These are phyloP conservation scores for Asclepias syriaca DNA, from an alignment of 257 asterid species.

Conservation along the genomic window DNA sequence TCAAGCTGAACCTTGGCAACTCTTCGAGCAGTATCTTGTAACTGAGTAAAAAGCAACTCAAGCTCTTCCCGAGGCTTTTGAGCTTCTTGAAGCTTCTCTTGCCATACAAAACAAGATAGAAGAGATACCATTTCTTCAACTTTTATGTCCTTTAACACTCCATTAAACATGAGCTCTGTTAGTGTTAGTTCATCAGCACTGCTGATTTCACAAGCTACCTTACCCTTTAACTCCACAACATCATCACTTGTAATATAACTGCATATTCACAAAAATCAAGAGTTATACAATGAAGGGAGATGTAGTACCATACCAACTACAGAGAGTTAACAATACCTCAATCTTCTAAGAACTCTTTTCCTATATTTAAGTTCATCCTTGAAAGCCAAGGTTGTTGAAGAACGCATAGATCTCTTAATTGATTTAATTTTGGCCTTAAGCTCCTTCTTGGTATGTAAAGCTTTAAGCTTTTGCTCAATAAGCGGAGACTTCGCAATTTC, in stretches of 20 bases:
- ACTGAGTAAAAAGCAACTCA: constrained; percentile 62
- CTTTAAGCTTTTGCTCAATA: constrained; percentile 81
- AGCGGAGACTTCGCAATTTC: constrained; percentile 80
- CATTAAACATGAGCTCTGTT: constrained; percentile 88
- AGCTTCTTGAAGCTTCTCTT: constrained; percentile 88
- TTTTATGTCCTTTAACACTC: constrained; percentile 66
- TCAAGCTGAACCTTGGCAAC: constrained; percentile 97
- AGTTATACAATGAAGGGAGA: background rate
- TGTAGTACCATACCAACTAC: constrained; percentile 7
- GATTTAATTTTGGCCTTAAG: constrained; percentile 70
- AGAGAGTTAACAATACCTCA: constrained; percentile 50
- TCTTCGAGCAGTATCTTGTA: constrained; percentile 83
- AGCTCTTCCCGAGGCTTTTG: constrained; percentile 90
- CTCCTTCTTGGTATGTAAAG: constrained; percentile 79
- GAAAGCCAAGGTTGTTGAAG: constrained; percentile 85
- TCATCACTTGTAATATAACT: constrained; percentile 76
- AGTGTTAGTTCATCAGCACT: constrained; percentile 94
- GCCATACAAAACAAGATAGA: constrained; percentile 96
- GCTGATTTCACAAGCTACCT: constrained; percentile 93
- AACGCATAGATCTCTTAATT: constrained; percentile 65
- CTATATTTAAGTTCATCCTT: constrained; percentile 96
- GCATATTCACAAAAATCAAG: constrained; percentile 26
- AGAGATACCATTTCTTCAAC: constrained; percentile 95
- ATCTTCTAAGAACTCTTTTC: constrained; percentile 86
- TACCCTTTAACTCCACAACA: constrained; percentile 87